phyloP scores from a whole-genome alignment of 495 filamentous ascomycete genomes.

The Penicillium atrosanguineum region DNA sequence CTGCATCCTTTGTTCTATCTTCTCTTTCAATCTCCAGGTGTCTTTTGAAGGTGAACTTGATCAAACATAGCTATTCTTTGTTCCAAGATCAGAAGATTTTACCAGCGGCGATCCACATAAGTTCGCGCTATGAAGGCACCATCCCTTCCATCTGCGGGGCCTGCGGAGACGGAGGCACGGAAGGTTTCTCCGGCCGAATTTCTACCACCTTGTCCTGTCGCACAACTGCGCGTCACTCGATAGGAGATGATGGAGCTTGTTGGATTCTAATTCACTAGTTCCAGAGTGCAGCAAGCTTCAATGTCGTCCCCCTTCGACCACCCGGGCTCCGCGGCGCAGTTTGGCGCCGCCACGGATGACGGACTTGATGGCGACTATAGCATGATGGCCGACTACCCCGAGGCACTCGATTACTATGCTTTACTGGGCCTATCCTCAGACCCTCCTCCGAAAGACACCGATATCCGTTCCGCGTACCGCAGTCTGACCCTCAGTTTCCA shows the following conservation, averaged over 20 bases:
- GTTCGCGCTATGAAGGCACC: background rate
- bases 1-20: too few relatives aligned
- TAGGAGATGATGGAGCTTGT: slow-evolving; percentile 7
- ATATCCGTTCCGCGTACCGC: slow-evolving; percentile 53
- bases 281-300: background rate
- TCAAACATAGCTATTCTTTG: background rate
- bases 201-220: slow-evolving; percentile 8
- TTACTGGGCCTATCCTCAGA: slow-evolving; percentile 47
- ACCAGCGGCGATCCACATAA: background rate
- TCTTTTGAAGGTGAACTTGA: background rate
- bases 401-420: slow-evolving; percentile 48
- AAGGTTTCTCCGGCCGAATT: slow-evolving; percentile 25
- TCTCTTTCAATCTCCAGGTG: background rate
- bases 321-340: slow-evolving; percentile 14
- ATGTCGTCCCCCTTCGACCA: slow-evolving; percentile 19
- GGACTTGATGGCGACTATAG: slow-evolving; percentile 24
- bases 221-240: slow-evolving; percentile 3
- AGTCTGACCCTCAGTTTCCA: slow-evolving; percentile 56
- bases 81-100: background rate
- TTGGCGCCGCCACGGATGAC: slow-evolving; percentile 19
- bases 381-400: slow-evolving; percentile 27
- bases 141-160: slow-evolving; percentile 11
- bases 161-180: slow-evolving; percentile 14
- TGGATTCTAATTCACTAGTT: background rate
- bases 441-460: slow-evolving; percentile 43